phyloP scores from a whole-genome alignment of 208 protist species.

The Leishmania gerbilli region DNA sequence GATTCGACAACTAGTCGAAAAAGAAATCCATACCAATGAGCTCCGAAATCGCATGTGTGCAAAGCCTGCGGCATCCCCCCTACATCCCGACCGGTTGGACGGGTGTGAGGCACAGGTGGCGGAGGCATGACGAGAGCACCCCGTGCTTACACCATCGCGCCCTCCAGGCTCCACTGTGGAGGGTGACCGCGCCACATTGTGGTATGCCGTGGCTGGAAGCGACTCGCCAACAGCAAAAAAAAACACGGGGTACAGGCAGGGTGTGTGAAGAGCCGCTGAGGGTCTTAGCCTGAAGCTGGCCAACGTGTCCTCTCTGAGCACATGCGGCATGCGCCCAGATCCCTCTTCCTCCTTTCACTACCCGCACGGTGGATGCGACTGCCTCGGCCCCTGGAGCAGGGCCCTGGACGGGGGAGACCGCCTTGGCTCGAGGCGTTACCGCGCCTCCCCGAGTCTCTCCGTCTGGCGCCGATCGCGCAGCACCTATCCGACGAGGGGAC shows the following conservation, averaged over 20 bases:
- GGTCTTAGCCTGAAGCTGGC: not conserved
- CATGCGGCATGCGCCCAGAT: not conserved
- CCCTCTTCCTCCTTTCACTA: not conserved
- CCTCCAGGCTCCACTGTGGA: not conserved
- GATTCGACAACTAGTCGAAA: not conserved
- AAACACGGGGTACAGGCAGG: not conserved
- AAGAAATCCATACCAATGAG: not conserved
- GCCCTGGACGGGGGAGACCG: not conserved
- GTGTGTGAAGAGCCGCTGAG: not conserved
- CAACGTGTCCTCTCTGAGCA: not conserved
- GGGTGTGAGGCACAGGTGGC: not conserved
- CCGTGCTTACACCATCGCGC: not conserved
- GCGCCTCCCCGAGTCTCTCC: not conserved
- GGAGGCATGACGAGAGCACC: not conserved
- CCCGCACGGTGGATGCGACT: not conserved
- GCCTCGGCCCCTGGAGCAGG: not conserved
- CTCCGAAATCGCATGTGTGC: not conserved
- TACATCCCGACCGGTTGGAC: not conserved
- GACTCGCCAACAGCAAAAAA: not conserved
- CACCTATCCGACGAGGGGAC: not conserved
- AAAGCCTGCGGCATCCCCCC: not conserved
- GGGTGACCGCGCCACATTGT: not conserved
- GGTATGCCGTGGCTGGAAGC: not conserved
- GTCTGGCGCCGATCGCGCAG: not conserved
- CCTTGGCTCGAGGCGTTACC: not conserved